Percentiles rank a stretch among this genome's conserved stretches.
phyloP scores from a whole-genome alignment of 331 rosid genomes.

The Ulmus americana region DNA sequence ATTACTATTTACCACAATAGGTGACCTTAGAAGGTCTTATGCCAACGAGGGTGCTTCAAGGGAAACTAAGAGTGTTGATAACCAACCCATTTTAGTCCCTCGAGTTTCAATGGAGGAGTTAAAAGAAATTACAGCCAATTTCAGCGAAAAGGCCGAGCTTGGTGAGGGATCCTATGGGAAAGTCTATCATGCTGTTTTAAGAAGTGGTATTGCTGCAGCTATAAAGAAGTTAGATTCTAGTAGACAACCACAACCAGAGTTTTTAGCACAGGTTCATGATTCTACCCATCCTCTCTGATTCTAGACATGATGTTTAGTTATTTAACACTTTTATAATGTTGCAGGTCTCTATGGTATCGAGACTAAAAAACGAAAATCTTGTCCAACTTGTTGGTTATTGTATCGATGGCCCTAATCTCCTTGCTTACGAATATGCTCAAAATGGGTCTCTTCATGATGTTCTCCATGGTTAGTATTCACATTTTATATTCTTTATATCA shows the following conservation, averaged over 20 bases:
- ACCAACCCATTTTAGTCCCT: slow-evolving; percentile 74
- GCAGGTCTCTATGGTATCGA: slow-evolving; percentile 74
- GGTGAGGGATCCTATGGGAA: slow-evolving; percentile 93
- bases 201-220: slow-evolving; percentile 50
- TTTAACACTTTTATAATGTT: background rate
- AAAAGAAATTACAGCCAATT: slow-evolving; percentile 64
- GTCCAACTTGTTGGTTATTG: slow-evolving; percentile 65
- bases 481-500: too few relatives aligned
- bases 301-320: background rate
- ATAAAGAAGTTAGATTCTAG: slow-evolving; percentile 68
- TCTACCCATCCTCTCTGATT: background rate
- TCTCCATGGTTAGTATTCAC: slow-evolving; percentile 47
- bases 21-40: slow-evolving; percentile 37
- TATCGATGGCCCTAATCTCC: slow-evolving; percentile 63
- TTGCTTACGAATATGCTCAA: slow-evolving; percentile 69
- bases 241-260: slow-evolving; percentile 65
- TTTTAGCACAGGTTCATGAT: slow-evolving; percentile 60
- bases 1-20: slow-evolving; percentile 25
- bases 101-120: slow-evolving; percentile 61
- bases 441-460: slow-evolving; percentile 76
- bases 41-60: slow-evolving; percentile 40
- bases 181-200: slow-evolving; percentile 49
- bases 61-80: slow-evolving; percentile 31
- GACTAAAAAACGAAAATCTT: slow-evolving; percentile 63
- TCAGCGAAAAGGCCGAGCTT: slow-evolving; percentile 58